These are phyloP conservation scores for Filobasidium uniguttulatum DNA, from an alignment of 1,284 basidiomycete genomes.

Conservation along the genomic window DNA sequence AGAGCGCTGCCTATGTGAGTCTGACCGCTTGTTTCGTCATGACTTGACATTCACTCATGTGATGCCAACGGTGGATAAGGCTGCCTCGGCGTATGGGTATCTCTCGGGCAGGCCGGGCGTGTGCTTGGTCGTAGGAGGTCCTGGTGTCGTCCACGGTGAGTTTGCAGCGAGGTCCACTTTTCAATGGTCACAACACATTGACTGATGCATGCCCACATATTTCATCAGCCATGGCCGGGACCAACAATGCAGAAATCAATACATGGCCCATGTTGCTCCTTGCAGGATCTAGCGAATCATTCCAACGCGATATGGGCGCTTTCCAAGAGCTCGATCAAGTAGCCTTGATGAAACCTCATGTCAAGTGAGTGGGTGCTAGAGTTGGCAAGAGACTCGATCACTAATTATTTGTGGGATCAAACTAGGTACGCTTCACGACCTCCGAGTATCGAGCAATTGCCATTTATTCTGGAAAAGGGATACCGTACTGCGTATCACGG, in stretches of 20 bases:
- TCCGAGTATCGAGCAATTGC: slow-evolving; percentile 12
- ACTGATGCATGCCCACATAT: not conserved
- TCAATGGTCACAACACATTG: not conserved
- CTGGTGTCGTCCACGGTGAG: slow-evolving; percentile 18
- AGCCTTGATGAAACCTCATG: slow-evolving; percentile 12
- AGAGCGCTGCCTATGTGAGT: slow-evolving; percentile 18
- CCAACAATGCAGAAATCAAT: slow-evolving; percentile 15
- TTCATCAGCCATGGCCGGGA: slow-evolving; percentile 14
- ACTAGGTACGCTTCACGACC: slow-evolving; percentile 16
- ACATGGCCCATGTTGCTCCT: slow-evolving; percentile 17
- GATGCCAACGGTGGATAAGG: slow-evolving; percentile 3
- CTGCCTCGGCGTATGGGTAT: slow-evolving; percentile 18
- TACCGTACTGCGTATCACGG: slow-evolving; percentile 15
- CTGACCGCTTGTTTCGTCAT: too few species aligned
- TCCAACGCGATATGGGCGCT: slow-evolving; percentile 17
- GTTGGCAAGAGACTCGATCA: not conserved
- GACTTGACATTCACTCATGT: not conserved
- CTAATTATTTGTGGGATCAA: not conserved
- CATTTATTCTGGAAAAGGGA: slow-evolving; percentile 15
- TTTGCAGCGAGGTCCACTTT: not conserved
- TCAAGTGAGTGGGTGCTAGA: slow-evolving; percentile 10
- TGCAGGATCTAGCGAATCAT: slow-evolving; percentile 16
- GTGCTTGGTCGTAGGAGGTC: slow-evolving; percentile 18
- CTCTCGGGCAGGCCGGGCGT: slow-evolving; percentile 17
- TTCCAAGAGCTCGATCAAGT: slow-evolving; percentile 20